Conservation (phyloP, 2,329 filamentous ascomycete genomes). For the Sphaerulina populicola region DNA sequence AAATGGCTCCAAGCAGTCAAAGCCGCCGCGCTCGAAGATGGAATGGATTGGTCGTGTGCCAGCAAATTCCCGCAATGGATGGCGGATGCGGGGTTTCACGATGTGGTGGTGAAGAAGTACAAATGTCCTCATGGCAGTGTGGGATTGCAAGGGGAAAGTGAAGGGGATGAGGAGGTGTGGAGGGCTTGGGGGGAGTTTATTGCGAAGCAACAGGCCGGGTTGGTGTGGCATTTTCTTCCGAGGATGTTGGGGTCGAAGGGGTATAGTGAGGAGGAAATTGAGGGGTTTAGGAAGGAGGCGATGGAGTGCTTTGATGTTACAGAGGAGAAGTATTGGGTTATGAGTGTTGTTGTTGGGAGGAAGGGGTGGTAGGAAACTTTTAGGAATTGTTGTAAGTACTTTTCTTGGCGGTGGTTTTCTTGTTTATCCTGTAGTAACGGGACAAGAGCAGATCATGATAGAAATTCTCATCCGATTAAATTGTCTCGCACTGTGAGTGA, state of each 20-base stretch:
- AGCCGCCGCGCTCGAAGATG: background rate
- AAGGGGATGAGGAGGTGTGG: background rate
- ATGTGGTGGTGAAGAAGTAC: slow-evolving; percentile 17
- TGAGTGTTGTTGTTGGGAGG: slow-evolving; percentile 12
- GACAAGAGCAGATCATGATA: too few species aligned
- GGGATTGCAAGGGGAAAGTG: background rate
- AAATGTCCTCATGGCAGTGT: slow-evolving; percentile 14
- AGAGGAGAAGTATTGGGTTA: slow-evolving; percentile 13
- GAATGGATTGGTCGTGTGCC: slow-evolving; percentile 1
- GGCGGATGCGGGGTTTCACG: slow-evolving; percentile 17
- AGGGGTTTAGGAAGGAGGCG: slow-evolving; percentile 8
- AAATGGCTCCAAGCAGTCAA: slow-evolving; percentile 11
- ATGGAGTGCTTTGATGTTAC: slow-evolving; percentile 3
- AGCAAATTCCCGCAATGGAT: slow-evolving; percentile 10
- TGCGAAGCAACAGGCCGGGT: background rate
- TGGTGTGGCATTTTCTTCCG: slow-evolving; percentile 13
- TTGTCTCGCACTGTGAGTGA: too few species aligned
- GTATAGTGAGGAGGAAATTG: slow-evolving; percentile 7
- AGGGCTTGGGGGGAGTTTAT: slow-evolving; percentile 14
- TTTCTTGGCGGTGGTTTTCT: too few species aligned
- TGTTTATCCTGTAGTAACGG: too few species aligned
- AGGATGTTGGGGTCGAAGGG: slow-evolving; percentile 5
- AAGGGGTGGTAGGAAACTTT: background rate
- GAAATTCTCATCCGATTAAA: too few species aligned
- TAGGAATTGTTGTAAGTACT: too few species aligned